Evolutionary conservation across 2,329 filamentous ascomycete species (phyloP).

Genomic region (Colletotrichum godetiae): DNA sequence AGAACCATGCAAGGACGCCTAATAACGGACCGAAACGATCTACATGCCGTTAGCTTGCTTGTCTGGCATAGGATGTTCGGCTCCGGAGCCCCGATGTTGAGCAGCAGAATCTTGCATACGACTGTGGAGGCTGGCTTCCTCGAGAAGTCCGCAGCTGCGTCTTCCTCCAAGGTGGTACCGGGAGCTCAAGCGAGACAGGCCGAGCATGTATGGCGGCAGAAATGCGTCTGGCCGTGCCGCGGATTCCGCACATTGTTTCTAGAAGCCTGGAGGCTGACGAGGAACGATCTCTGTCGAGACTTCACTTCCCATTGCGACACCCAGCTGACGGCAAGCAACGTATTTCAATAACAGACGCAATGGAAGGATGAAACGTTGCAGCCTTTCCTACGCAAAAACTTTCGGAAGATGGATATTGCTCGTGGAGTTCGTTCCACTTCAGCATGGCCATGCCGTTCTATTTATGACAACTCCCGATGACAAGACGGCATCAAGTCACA

Average conservation of each 20-base stretch:
- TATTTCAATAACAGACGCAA: background rate
- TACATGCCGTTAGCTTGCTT: conserved; percentile 1
- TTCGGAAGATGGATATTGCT: background rate
- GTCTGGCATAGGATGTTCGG: conserved; percentile 11
- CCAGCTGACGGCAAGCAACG: background rate
- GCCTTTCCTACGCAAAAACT: background rate
- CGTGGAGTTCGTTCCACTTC: background rate
- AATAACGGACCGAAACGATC: conserved; percentile 16
- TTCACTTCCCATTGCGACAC: background rate
- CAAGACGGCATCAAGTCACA: background rate
- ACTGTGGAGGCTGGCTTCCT: background rate
- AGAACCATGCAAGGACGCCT: background rate
- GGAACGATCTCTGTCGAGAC: background rate
- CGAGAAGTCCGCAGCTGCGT: background rate
- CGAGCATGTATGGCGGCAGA: background rate
- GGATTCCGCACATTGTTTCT: background rate
- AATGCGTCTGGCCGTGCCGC: background rate
- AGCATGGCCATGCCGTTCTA: background rate
- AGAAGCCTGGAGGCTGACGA: background rate
- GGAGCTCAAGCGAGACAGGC: background rate
- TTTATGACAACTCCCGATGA: background rate
- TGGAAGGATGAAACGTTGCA: background rate
- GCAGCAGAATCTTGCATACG: background rate
- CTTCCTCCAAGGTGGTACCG: background rate
- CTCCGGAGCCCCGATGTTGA: background rate